These are phyloP conservation scores for Metroxylon sagu DNA, from an alignment of 176 grass and related monocot genomes.

Conservation along the genomic window DNA sequence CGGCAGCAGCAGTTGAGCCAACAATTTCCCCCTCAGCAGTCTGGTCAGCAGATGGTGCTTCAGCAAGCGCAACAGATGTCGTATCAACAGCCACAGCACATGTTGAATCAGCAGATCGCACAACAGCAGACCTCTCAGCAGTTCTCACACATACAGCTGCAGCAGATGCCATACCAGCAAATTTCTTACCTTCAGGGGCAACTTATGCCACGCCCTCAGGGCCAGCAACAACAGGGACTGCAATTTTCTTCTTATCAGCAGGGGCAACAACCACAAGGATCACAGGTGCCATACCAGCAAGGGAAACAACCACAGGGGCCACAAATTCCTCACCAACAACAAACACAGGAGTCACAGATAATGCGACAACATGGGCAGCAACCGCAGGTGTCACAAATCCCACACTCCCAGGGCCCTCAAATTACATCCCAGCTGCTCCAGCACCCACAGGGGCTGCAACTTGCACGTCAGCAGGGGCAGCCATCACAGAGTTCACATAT, in stretches of 20 bases:
- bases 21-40: slow-evolving; percentile 28
- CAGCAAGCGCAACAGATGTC: slow-evolving; percentile 1
- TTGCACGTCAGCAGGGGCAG: slow-evolving; percentile 33
- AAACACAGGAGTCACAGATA: slow-evolving; percentile 6
- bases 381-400: slow-evolving; percentile 18
- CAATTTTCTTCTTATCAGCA: slow-evolving; percentile 32
- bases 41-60: background rate
- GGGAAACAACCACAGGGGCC: slow-evolving; percentile 36
- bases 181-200: slow-evolving; percentile 42
- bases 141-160: slow-evolving; percentile 14
- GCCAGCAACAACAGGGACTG: slow-evolving; percentile 29
- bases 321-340: too few relatives aligned
- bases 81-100: slow-evolving; percentile 17
- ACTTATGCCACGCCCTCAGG: background rate
- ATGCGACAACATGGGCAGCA: slow-evolving; percentile 35
- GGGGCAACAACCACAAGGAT: slow-evolving; percentile 35
- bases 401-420: slow-evolving; percentile 35
- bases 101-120: slow-evolving; percentile 26
- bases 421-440: slow-evolving; percentile 34
- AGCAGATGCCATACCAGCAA: slow-evolving; percentile 51
- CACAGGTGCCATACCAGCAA: slow-evolving; percentile 19
- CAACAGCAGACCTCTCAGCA: slow-evolving; percentile 36
- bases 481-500: slow-evolving; percentile 20
- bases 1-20: slow-evolving; percentile 32
- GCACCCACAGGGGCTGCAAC: slow-evolving; percentile 28